Conservation (phyloP, 495 filamentous ascomycete genomes). For the Staphylotrichum tortipilum region DNA sequence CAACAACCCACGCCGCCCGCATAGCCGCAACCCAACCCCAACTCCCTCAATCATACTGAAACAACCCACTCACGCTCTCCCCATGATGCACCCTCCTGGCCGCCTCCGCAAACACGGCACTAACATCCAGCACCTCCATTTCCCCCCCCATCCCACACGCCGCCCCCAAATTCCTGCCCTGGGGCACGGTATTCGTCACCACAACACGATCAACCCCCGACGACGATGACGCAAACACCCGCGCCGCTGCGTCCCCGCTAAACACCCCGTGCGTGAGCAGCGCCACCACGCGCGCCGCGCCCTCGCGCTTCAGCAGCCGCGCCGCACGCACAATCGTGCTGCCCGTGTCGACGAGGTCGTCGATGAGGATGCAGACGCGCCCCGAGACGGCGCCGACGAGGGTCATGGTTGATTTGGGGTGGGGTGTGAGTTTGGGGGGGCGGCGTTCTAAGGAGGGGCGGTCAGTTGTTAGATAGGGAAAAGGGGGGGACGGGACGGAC, state of each 20-base stretch:
- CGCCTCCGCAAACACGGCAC: constrained; percentile 88
- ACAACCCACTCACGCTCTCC: constrained; percentile 91
- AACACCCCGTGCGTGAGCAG: constrained; percentile 90
- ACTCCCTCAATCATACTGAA: constrained; percentile 60
- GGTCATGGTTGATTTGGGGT: constrained; percentile 77
- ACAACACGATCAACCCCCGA: constrained; percentile 82
- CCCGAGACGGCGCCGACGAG: constrained; percentile 81
- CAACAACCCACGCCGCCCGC: no score
- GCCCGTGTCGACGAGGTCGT: constrained; percentile 90
- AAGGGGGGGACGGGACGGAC: constrained; percentile 34
- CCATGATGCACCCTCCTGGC: constrained; percentile 94
- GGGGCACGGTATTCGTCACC: constrained; percentile 89
- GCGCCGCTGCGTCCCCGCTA: constrained; percentile 89
- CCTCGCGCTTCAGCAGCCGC: constrained; percentile 92
- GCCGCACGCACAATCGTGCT: constrained; percentile 96
- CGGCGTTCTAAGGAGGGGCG: constrained; percentile 61
- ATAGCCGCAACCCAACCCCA: not conserved
- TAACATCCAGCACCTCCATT: constrained; percentile 93
- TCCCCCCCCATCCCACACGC: constrained; percentile 68
- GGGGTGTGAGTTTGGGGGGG: constrained; percentile 79
- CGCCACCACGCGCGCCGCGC: constrained; percentile 79
- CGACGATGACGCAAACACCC: constrained; percentile 82
- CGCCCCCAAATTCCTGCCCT: constrained; percentile 60
- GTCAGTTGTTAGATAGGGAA: constrained; percentile 27
- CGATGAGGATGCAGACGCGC: constrained; percentile 79